phyloP scores from a whole-genome alignment of 1,284 basidiomycete genomes.

The Trametes pubescens region DNA sequence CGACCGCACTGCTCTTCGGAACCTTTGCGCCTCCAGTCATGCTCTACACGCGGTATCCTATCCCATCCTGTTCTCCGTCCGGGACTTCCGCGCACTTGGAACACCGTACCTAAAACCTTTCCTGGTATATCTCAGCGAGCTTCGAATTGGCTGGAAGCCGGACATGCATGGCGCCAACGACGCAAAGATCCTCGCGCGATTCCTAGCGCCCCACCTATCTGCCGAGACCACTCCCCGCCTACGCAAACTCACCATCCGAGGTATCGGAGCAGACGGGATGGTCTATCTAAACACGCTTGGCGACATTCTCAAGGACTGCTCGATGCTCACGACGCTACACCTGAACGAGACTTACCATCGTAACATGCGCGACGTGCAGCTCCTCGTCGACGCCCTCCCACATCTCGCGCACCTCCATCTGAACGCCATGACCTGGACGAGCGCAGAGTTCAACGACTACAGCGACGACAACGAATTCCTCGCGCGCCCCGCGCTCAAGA shows the following conservation, averaged over 20 bases:
- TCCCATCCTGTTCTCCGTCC: constrained; percentile 19
- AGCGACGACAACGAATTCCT: not conserved
- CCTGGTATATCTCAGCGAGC: constrained; percentile 10
- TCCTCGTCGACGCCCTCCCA: constrained; percentile 17
- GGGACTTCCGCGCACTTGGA: constrained; percentile 20
- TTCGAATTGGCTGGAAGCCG: constrained; percentile 20
- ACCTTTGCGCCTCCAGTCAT: constrained; percentile 14
- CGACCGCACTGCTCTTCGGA: constrained; percentile 14
- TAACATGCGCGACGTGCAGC: constrained; percentile 19
- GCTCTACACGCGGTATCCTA: constrained; percentile 16
- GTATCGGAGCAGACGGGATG: constrained; percentile 19
- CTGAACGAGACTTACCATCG: constrained; percentile 18
- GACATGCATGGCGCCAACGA: constrained; percentile 23
- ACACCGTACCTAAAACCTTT: constrained; percentile 11
- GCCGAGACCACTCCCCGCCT: constrained; percentile 11
- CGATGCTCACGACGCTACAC: constrained; percentile 14
- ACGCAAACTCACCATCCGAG: constrained; percentile 17
- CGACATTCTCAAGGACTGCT: constrained; percentile 1
- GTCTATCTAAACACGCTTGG: constrained; percentile 8
- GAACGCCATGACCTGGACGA: constrained; percentile 21
- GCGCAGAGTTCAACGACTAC: constrained; percentile 7
- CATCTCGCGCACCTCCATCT: constrained; percentile 16
- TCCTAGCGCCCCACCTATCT: constrained; percentile 19
- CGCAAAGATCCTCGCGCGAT: constrained; percentile 9
- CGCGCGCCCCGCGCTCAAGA: constrained; percentile 12